Evolutionary conservation across 2,329 filamentous ascomycete species (phyloP).

Genomic region (Aspergillus sp.): DNA sequence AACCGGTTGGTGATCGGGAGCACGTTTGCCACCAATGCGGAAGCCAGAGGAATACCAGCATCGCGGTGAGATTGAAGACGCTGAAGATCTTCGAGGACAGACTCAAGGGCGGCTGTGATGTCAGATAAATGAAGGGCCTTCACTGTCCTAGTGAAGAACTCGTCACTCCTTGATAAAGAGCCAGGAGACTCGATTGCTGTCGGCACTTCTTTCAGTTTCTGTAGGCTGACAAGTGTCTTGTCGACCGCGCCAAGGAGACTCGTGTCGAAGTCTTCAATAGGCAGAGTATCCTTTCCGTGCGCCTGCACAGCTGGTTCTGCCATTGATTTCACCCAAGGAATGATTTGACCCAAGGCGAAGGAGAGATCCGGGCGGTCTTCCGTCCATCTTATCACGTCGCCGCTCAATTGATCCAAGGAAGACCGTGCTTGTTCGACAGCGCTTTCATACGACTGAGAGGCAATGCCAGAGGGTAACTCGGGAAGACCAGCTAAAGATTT

Average conservation of each 20-base stretch:
- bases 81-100: conserved; percentile 39
- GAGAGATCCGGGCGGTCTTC: conserved; percentile 48
- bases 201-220: conserved; percentile 53
- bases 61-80: conserved; percentile 35
- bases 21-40: conserved; percentile 51
- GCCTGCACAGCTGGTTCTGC: conserved; percentile 6
- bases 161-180: conserved; percentile 53
- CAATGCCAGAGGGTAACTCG: conserved; percentile 44
- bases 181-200: conserved; percentile 50
- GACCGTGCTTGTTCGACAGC: conserved; percentile 18
- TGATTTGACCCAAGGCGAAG: conserved; percentile 58
- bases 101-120: conserved; percentile 40
- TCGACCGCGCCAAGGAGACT: conserved; percentile 59
- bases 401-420: conserved; percentile 21
- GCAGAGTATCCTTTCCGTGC: conserved; percentile 11
- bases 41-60: conserved; percentile 37
- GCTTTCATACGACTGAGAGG: conserved; percentile 20
- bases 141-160: conserved; percentile 45
- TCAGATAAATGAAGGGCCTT: conserved; percentile 51
- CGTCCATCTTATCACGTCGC: conserved; percentile 37
- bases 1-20: conserved; percentile 71
- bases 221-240: conserved; percentile 67
- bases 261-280: conserved; percentile 44
- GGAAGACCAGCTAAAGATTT: conserved; percentile 36
- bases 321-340: conserved; percentile 50